Evolutionary conservation across 1,284 basidiomycete genomes (phyloP).

Genomic region (Cutaneotrichosporon cutaneum): DNA sequence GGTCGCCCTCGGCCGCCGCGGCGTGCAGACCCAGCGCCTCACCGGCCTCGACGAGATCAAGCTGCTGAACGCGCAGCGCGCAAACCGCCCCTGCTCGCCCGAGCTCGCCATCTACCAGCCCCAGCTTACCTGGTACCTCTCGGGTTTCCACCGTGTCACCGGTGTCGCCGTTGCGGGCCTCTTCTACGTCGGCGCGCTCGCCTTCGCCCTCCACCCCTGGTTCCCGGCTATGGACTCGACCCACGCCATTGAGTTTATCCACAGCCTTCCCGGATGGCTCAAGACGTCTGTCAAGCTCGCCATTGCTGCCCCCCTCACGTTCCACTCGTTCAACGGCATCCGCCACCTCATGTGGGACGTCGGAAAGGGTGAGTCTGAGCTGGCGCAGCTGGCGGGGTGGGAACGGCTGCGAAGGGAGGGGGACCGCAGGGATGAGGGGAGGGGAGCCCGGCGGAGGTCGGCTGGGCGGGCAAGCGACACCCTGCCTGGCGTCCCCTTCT

Average conservation of each 20-base stretch:
- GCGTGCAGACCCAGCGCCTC: constrained; percentile 37
- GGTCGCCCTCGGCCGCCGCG: constrained; percentile 16
- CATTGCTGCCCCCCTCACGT: constrained; percentile 80
- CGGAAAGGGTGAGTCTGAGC: constrained; percentile 70
- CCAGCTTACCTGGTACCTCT: constrained; percentile 81
- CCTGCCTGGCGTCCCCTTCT: no score
- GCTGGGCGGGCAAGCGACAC: no score
- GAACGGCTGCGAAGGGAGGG: background rate
- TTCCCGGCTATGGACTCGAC: constrained; percentile 65
- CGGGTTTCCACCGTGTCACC: constrained; percentile 81
- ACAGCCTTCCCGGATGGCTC: constrained; percentile 64
- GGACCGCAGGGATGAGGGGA: background rate
- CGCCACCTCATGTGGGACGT: constrained; percentile 91
- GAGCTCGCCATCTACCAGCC: constrained; percentile 97
- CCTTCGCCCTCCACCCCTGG: constrained; percentile 79
- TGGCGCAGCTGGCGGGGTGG: background rate
- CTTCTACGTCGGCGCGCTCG: constrained; percentile 83
- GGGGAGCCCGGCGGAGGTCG: no score
- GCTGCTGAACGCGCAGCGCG: constrained; percentile 80
- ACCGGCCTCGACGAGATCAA: constrained; percentile 39
- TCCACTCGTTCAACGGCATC: constrained; percentile 87
- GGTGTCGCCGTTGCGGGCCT: constrained; percentile 76
- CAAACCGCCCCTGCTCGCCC: constrained; percentile 80
- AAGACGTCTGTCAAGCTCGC: constrained; percentile 74
- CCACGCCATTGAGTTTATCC: constrained; percentile 70